Evolutionary conservation across 495 filamentous ascomycete genomes (phyloP).

Genomic region (Pyronema omphalodes): DNA sequence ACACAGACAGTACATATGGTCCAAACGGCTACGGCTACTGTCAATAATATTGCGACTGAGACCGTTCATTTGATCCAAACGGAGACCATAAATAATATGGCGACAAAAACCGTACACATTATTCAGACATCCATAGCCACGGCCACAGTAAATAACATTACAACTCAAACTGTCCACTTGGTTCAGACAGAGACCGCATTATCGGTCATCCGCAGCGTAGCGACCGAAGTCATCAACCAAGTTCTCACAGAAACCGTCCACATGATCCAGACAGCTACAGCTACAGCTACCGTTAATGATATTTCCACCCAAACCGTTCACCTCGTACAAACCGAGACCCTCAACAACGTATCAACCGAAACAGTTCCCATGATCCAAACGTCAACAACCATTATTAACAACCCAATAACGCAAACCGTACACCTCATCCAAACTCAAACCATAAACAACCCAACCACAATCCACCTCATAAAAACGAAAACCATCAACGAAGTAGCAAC

Average conservation of each 20-base stretch:
- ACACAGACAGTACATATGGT: not conserved
- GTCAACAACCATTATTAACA: not conserved
- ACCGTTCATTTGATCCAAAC: constrained; percentile 9
- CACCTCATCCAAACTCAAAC: constrained; percentile 15
- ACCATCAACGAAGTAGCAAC: constrained; percentile 4
- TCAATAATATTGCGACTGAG: constrained; percentile 10
- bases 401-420: constrained; percentile 6
- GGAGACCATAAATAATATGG: constrained; percentile 8
- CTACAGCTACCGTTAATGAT: not conserved
- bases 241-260: constrained; percentile 6
- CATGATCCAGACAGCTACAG: constrained; percentile 3
- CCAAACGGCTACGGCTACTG: constrained; percentile 4
- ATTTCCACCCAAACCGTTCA: constrained; percentile 1
- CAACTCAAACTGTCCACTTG: not conserved
- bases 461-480: not conserved
- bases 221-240: constrained; percentile 1
- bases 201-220: constrained; percentile 1
- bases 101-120: not conserved
- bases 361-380: constrained; percentile 6
- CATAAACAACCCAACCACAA: constrained; percentile 6
- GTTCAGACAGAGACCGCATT: constrained; percentile 5
- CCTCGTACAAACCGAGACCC: not conserved
- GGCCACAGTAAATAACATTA: not conserved
- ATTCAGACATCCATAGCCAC: not conserved
- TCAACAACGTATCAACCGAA: constrained; percentile 5